Conservation (phyloP, 2,329 filamentous ascomycete species). For the Hymenoscyphus occultus region DNA sequence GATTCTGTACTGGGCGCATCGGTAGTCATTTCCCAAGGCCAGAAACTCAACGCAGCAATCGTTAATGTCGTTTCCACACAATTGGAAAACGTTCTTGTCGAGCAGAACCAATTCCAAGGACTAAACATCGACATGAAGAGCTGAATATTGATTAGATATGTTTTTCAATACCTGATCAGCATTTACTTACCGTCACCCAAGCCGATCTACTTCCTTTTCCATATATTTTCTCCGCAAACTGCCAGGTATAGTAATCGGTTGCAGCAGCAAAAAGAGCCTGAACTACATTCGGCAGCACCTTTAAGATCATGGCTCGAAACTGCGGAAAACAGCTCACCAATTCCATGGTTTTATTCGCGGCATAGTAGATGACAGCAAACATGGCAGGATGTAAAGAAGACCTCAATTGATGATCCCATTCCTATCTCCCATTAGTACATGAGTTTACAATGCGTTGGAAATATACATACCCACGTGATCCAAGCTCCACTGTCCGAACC, state of each 20-base stretch:
- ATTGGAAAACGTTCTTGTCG: conserved; percentile 90
- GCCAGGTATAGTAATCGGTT: conserved; percentile 86
- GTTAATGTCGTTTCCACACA: conserved; percentile 89
- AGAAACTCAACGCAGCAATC: conserved; percentile 71
- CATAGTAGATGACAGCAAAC: conserved; percentile 73
- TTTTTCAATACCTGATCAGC: conserved; percentile 36
- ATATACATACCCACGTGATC: conserved; percentile 81
- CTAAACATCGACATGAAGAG: conserved; percentile 69
- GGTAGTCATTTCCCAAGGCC: conserved; percentile 76
- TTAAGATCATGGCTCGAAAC: conserved; percentile 62
- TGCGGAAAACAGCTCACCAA: conserved; percentile 52
- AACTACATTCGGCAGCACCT: conserved; percentile 68
- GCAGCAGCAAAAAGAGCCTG: conserved; percentile 77
- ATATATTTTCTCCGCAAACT: conserved; percentile 70
- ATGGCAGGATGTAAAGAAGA: conserved; percentile 88
- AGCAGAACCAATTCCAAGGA: conserved; percentile 97
- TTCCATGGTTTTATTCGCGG: conserved; percentile 54
- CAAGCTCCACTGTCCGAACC: conserved; percentile 75
- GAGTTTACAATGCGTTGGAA: conserved; percentile 48
- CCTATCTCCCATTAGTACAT: conserved; percentile 51
- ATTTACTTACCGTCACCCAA: conserved; percentile 60
- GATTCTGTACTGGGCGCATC: conserved; percentile 15
- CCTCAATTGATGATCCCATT: conserved; percentile 86
- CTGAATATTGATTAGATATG: conserved; percentile 41
- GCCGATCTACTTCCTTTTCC: conserved; percentile 61